phyloP scores from a whole-genome alignment of 768 basidiomycete species.

The Lactarius psammicola region DNA sequence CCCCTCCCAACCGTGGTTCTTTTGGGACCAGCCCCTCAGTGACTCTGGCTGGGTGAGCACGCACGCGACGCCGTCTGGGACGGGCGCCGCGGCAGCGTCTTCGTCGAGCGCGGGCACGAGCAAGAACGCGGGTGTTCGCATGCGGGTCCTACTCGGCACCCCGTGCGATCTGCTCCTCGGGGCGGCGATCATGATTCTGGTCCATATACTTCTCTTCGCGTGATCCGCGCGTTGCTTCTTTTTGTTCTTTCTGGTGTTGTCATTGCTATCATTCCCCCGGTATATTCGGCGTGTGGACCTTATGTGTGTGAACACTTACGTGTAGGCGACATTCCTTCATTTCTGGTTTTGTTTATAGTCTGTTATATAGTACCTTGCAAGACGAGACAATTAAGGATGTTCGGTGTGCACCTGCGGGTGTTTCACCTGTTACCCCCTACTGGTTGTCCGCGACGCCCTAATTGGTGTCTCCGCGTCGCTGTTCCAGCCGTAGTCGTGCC shows the following conservation, averaged over 20 bases:
- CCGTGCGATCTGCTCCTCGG: background rate
- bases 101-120: background rate
- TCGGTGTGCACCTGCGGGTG: background rate
- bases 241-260: background rate
- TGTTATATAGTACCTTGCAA: background rate
- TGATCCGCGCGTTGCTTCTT: background rate
- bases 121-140: background rate
- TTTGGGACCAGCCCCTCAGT: conserved; percentile 26
- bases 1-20: conserved; percentile 25
- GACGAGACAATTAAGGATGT: background rate
- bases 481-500: background rate
- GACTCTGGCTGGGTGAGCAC: conserved; percentile 18
- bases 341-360: background rate
- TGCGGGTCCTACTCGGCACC: background rate
- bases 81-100: background rate
- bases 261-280: background rate
- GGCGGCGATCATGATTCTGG: background rate
- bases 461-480: background rate
- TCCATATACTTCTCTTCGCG: conserved; percentile 1
- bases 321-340: background rate
- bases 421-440: background rate
- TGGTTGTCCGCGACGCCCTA: background rate
- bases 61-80: background rate
- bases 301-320: background rate
- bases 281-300: background rate